These are phyloP conservation scores for Rhynchospora tenuis DNA, from an alignment of 176 grass and related monocot species.

Conservation along the genomic window DNA sequence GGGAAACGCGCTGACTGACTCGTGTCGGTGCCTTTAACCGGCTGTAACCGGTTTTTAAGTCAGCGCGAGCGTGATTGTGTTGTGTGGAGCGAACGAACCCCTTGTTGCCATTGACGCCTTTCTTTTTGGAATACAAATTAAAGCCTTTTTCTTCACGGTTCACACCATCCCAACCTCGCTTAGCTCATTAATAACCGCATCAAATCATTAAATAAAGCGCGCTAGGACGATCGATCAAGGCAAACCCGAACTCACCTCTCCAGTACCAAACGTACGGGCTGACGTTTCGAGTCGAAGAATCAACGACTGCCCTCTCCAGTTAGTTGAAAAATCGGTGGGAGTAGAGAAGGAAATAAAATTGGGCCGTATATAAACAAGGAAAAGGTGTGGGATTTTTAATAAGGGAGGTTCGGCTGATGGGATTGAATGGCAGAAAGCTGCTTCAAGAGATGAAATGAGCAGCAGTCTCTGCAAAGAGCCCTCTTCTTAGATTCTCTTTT, in stretches of 20 bases:
- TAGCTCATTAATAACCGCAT: slow-evolving; percentile 14
- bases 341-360: background rate
- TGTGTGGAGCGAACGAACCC: background rate
- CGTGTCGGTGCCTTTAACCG: background rate
- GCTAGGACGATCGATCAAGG: background rate
- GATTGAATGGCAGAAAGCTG: slow-evolving; percentile 32
- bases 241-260: background rate
- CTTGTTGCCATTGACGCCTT: background rate
- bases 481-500: slow-evolving; percentile 27
- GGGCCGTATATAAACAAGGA: slow-evolving; percentile 2
- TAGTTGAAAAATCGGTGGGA: background rate
- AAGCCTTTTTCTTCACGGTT: background rate
- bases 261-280: background rate
- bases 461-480: slow-evolving; percentile 1
- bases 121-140: background rate
- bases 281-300: background rate
- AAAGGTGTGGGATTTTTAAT: slow-evolving; percentile 21
- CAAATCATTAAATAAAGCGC: background rate
- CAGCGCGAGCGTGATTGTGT: background rate
- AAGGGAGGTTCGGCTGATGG: background rate
- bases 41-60: background rate
- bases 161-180: background rate
- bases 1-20: slow-evolving; percentile 2
- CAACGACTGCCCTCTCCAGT: background rate
- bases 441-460: slow-evolving; percentile 10